Conservation (phyloP, 192 early-diverging fungal genomes). For the Piromyces sp. region DNA sequence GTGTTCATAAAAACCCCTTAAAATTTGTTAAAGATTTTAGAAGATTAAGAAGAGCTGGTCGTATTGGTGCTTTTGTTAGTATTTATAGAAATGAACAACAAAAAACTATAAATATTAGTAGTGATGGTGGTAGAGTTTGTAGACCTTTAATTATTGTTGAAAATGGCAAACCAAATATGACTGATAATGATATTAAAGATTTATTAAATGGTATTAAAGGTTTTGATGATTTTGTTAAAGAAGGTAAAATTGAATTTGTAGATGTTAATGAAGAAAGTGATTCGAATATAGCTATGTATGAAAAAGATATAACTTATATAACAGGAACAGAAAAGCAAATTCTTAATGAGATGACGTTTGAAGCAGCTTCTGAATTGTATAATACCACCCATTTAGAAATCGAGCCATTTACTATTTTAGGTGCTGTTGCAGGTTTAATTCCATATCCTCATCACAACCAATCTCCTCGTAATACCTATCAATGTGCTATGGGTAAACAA, state of each 20-base stretch:
- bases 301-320: conserved; percentile 53
- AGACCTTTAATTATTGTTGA: conserved; percentile 90
- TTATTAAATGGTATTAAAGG: conserved; percentile 30
- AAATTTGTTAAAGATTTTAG: conserved; percentile 80
- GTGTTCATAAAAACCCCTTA: conserved; percentile 60
- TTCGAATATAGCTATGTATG: conserved; percentile 81
- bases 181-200: conserved; percentile 17
- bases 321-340: conserved; percentile 6
- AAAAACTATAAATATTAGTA: conserved; percentile 72
- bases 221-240: conserved; percentile 82
- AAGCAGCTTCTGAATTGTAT: conserved; percentile 12
- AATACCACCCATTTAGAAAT: conserved; percentile 92
- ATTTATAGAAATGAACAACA: conserved; percentile 72
- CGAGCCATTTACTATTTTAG: conserved; percentile 85
- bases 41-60: conserved; percentile 63
- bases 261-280: conserved; percentile 97
- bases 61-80: conserved; percentile 77
- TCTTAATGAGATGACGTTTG: conserved; percentile 5
- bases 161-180: conserved; percentile 38
- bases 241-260: conserved; percentile 85
- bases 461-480: conserved; percentile 93
- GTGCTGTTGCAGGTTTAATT: conserved; percentile 93
- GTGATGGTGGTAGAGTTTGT: conserved; percentile 90
- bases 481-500: conserved; percentile 98
- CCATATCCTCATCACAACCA: conserved; percentile 99